Base-by-base conservation (phyloP, 495 filamentous ascomycete species). In the Trichoderma virens region DNA sequence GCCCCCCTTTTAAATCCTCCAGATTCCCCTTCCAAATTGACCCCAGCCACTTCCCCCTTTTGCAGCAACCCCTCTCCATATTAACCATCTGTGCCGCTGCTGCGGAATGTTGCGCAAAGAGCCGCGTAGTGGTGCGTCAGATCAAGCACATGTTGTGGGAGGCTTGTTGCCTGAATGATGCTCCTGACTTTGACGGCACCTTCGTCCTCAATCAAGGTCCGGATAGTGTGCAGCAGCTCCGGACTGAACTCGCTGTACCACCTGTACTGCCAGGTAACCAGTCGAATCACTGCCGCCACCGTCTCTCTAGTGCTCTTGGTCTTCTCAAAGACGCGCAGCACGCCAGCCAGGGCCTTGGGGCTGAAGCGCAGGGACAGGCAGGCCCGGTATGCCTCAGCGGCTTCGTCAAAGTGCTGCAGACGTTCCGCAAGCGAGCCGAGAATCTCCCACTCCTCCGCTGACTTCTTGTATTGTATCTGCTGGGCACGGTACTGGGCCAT, bases 171-270 rank as follows among this genome's bases (percentile, higher is more conserved):
- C 74, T 98, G 95, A 30, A 98, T 91, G 66, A 98, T 97, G 70
- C 92, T 97, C 68, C 95, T 85, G 38, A 98, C 89, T 77, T 98
- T 98, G 70, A 98, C 91, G 25, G 93, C 95, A 60, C 94, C 95
- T 74, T 98, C 95, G 63, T 96, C 93, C 73, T 97, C 94, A 73
- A 98, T 98, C 67, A 98, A 81, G 67, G 89, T 93, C 67, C 94
- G 88, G 62, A 98, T 87, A 9, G 91, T 85, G 72, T 83, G 89
- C 30, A 98, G 84, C 20, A 98, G 82, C 61, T 90, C 85, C 13
- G 94, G 95, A 20, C 92, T 97, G 75, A 98, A 98, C 89, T 98
- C 95, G 30, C 92, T 96, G 77, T 98, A 98, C 94, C 94, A 97
- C 66, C 94, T 86, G 76, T 97, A 98, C 78, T 98, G 93, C 94